A percentile compares a stretch with the other conserved stretches of the same genome.
These are phyloP conservation scores for Isoetes taiwanensis DNA, from an alignment of 75 land plant genomes.

Conservation along the genomic window DNA sequence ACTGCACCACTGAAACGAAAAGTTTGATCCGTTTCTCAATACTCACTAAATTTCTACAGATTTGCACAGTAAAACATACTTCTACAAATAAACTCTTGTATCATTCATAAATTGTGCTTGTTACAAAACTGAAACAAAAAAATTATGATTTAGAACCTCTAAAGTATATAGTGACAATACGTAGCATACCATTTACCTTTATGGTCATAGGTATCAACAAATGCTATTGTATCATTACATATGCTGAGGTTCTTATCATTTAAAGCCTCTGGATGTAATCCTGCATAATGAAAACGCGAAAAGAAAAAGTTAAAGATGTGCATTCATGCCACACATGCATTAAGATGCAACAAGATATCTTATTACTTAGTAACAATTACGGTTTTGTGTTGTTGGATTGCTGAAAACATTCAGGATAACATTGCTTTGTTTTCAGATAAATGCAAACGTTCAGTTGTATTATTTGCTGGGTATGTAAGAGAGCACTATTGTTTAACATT, in stretches of 20 bases:
- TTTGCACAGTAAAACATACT: constrained; percentile 13
- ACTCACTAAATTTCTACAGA: no score
- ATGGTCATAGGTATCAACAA: constrained; percentile 12
- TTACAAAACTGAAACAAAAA: neutral
- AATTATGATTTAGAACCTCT: neutral
- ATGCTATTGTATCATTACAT: constrained; percentile 15
- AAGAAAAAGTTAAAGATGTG: no score
- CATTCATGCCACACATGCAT: no score
- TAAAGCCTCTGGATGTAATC: constrained; percentile 14
- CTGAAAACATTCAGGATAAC: no score
- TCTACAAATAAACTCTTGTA: neutral
- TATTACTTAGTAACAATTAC: no score
- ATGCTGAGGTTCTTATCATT: constrained; percentile 18
- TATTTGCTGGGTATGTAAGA: no score
- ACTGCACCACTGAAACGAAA: neutral
- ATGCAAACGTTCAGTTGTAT: no score
- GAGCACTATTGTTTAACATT: no score
- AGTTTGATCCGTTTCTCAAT: no score
- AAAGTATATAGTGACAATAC: neutral
- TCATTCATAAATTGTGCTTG: neutral
- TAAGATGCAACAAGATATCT: no score
- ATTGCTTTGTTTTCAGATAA: no score
- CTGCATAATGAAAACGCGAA: constrained; percentile 13
- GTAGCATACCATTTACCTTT: constrained; percentile 9
- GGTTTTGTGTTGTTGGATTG: no score